Evolutionary conservation across 2,329 filamentous ascomycete genomes (phyloP), one percentile per base, ranked within the genome.

Genomic region (Escovopsis sp.): DNA sequence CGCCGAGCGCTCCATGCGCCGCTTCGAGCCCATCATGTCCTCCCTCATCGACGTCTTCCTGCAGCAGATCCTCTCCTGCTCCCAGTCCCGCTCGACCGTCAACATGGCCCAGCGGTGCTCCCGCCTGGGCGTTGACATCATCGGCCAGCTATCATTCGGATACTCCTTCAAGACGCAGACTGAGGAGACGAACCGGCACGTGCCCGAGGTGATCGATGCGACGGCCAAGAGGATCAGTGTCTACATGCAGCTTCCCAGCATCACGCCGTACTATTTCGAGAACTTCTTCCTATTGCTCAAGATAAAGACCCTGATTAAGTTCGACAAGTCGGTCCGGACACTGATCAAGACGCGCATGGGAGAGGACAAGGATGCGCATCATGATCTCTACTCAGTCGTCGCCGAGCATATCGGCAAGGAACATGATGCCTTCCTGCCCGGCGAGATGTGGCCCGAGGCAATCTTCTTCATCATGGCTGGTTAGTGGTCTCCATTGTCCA

Each of bases 381-480:
- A 43, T 5, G 41, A 43, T 35, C 36, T 43, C 5, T 43, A 39
- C 36, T 34, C 30, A 4, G 15, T 35, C 25, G 15, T 43, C 3
- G 9, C 36, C 8, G 20, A 35, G 8, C 31, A 43, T n/a, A 35
- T 35, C 24, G 30, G 33, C n/a, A 35, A 24, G 11, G 41, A 27
- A 5, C 29, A 14, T 5, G 29, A 36, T 29, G 30, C 4, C 24
- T 34, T 39, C 16, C 14, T 24, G 24, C 27, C 32, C 13, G 36
- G n/a, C 13, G 35, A 43, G 31, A 10, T 43, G 32, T 39, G 33
- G 36, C 31, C 41, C 16, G 41, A 43, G 12, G 41, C 41, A 12
- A 25, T 43, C 35, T 39, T 43, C 31, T 39, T 43, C 41, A 43
- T 43, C 15, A 39, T 39, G 14, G 41, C 41, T 4, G 41, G 41